Base-by-base conservation (phyloP, 345 rosid genomes). In the Microthlaspi erraticum region DNA sequence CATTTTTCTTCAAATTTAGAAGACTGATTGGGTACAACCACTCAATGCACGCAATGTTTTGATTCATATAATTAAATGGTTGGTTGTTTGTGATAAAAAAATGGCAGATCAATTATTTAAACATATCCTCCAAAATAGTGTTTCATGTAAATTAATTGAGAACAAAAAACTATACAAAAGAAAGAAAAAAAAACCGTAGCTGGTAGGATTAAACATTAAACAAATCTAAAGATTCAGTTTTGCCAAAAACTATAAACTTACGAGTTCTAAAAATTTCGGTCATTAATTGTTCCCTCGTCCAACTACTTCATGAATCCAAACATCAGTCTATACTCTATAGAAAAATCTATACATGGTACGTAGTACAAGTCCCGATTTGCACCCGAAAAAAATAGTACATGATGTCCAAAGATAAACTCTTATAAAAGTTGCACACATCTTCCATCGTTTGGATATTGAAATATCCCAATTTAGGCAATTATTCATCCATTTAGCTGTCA, bases 21-120 rank as follows among this genome's bases (percentile, higher is more conserved):
- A 20, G 3, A 71, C 16, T 10, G 67, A 60, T 60, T 50, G 49
- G 74, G 50, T 49, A 60, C 74, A 70, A 70, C 36, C 42, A 60
- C 74, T 68, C 20, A n/a, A 6, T 46, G 48, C 56, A 45, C 58
- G 53, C 63, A 1, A 31, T 42, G 31, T 39, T 48, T 70, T 48
- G 29, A 11, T 48, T 59, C 14, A 13, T 26, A 37, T 70, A 59
- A 26, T 48, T 37, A 46, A 69, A 36, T 58, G n/a, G 20, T 70
- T 50, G 39, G 41, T 37, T 44, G 33, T 26, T 70, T 49, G 16
- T 49, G 1, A 9, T 33, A 14, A 18, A 51, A 54, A 41, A 8
- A n/a, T 45, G 48, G 20, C 14, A 37, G 48, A 6, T 49, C 37
- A 37, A n/a, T 50, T 36, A n/a, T n/a, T 6, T 6, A 38, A 7